Conservation (phyloP, 1,284 basidiomycete genomes). For the Cutaneotrichosporon sp. region DNA sequence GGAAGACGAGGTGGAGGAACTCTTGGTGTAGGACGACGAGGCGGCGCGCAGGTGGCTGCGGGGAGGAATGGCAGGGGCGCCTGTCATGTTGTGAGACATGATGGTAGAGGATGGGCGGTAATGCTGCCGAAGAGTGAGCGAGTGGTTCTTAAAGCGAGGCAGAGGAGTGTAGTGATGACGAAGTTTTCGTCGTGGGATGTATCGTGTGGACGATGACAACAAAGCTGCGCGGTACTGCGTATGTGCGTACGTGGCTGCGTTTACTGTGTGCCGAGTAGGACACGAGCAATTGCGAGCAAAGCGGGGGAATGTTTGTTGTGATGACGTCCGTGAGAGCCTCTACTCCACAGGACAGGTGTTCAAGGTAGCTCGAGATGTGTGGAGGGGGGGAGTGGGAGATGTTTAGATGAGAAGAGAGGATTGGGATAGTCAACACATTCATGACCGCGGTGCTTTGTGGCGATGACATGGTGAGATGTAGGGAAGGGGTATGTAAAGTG, state of each 20-base stretch:
- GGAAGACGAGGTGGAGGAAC: slow-evolving; percentile 8
- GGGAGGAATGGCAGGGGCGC: slow-evolving; percentile 19
- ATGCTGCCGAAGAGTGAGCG: slow-evolving; percentile 4
- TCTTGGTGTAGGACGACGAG: neutral
- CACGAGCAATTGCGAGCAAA: neutral
- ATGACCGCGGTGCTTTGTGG: no score
- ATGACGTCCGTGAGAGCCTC: neutral
- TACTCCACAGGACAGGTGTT: neutral
- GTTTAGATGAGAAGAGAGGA: neutral
- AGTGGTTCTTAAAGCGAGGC: neutral
- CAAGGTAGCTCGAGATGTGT: no score
- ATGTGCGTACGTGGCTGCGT: no score
- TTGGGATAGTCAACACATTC: neutral
- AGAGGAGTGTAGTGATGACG: neutral
- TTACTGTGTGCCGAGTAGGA: no score
- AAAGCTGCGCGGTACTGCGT: neutral
- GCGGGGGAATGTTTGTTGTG: neutral
- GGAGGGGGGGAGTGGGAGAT: neutral
- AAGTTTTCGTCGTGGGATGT: neutral
- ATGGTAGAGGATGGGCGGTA: slow-evolving; percentile 7
- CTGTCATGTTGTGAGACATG: neutral
- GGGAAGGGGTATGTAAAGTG: no score
- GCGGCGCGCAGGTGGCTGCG: slow-evolving; percentile 21
- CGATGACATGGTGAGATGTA: no score
- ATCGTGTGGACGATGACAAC: no score